Evolutionary conservation across 1,284 basidiomycete genomes (phyloP), one percentile per base, ranked within the genome.

Genomic region (Pterula multifida): DNA sequence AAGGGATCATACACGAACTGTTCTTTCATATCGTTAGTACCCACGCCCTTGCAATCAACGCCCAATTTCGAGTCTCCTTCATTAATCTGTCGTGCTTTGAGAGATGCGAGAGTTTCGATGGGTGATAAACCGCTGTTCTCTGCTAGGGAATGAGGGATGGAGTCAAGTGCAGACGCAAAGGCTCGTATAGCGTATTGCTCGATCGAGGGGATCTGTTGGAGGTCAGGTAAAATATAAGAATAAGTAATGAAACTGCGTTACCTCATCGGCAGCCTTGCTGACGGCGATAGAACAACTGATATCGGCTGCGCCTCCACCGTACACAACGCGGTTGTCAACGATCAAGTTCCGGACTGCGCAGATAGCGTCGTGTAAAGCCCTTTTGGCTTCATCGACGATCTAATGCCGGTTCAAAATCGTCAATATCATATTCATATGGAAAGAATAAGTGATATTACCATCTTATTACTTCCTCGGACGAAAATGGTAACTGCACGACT

Each of bases 111-210:
- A 2, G 92, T 97, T 68, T 97, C 92, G 58, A 99, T 99, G 9
- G 95, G 96, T 24, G 90, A 86, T 50, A 98, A 69, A 49, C 95
- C 95, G 56, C 91, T 95, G 74, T 99, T 98, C 67, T 98, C 96
- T 3, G 96, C 95, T 9, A 98, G 74, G 1, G 96, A 95, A 15
- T 98, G 79, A 4, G 96, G 96, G 49, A 98, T 72, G 9, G 93
- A 78, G 61, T 98, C 95, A 4, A 99, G 72, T 9, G 95, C 95
- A 25, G 89, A 88, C 1, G 95, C 80, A 63, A 98, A 99, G 15
- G 95, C 94, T 44, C 95, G 87, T 94, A 98, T 98, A 1, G 95
- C 95, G 63, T 99, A 99, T 73, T 99, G 95, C 68, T 99, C 95
- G 60, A 99, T 95, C 6, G 90, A 79, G 1, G 95, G 85, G 59